Percentiles rank a stretch among this genome's conserved stretches.
These are phyloP conservation scores for Irpex sp. DNA, from an alignment of 1,284 basidiomycete genomes.

Conservation along the genomic window DNA sequence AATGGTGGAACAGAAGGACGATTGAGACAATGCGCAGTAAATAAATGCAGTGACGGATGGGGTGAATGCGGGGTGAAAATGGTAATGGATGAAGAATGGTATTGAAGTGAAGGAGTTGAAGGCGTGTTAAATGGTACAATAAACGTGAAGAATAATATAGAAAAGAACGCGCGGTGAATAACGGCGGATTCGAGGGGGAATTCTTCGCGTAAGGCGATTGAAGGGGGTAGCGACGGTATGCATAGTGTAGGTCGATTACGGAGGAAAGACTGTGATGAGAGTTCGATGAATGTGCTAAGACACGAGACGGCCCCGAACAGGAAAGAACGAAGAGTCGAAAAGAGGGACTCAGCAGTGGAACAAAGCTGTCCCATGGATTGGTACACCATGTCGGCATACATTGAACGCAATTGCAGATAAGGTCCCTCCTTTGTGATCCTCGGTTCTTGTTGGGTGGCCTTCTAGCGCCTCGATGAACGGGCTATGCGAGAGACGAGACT, in stretches of 20 bases:
- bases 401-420: constrained; percentile 3
- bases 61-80: constrained; percentile 26
- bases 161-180: constrained; percentile 32
- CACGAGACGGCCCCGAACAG: constrained; percentile 27
- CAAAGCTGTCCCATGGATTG: constrained; percentile 37
- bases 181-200: constrained; percentile 29
- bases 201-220: constrained; percentile 41
- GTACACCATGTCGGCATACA: constrained; percentile 26
- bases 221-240: constrained; percentile 38
- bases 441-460: background rate
- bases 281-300: constrained; percentile 27
- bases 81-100: constrained; percentile 21
- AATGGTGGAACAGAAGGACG: constrained; percentile 17
- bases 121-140: constrained; percentile 38
- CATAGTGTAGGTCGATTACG: constrained; percentile 42
- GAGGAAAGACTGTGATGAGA: constrained; percentile 45
- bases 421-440: constrained; percentile 1
- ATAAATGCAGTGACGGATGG: constrained; percentile 26
- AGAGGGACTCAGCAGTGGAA: constrained; percentile 30
- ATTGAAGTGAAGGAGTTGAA: constrained; percentile 18
- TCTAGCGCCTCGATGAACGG: constrained; percentile 1
- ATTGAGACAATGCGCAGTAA: constrained; percentile 24
- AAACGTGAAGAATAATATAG: constrained; percentile 78
- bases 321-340: constrained; percentile 27
- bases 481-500: constrained; percentile 34